A percentile compares a stretch with the other conserved stretches of the same genome.
Evolutionary conservation across 805 yeast genomes (phyloP).

Genomic region (Candida bentonensis): DNA sequence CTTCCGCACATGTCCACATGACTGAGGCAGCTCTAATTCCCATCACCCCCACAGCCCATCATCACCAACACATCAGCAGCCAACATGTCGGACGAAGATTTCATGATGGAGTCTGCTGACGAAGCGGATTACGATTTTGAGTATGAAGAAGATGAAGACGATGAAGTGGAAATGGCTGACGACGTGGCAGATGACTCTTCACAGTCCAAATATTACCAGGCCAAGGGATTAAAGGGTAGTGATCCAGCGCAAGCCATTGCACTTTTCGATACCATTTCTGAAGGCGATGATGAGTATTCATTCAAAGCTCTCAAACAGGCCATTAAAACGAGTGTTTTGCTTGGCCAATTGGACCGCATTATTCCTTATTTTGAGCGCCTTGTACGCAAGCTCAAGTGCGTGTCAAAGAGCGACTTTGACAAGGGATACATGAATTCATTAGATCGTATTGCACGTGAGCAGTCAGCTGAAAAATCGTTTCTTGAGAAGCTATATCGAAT

Average conservation of each 20-base stretch:
- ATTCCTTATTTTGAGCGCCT: neutral
- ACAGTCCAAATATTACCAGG: neutral
- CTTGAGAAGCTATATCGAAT: neutral
- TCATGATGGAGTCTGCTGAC: slow-evolving; percentile 1
- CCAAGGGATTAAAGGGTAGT: neutral
- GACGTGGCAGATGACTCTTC: neutral
- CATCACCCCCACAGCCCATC: no score
- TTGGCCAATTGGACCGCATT: neutral
- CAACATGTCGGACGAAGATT: slow-evolving; percentile 1
- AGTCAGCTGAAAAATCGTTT: neutral
- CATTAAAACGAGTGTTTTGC: neutral
- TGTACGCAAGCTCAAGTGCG: neutral
- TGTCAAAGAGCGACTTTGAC: neutral
- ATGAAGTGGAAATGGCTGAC: neutral
- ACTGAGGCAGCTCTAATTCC: no score
- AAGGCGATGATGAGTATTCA: neutral
- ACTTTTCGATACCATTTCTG: neutral
- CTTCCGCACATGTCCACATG: no score
- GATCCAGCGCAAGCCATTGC: neutral
- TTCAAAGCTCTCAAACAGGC: neutral
- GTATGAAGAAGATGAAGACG: neutral
- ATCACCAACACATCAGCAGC: no score
- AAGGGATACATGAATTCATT: neutral
- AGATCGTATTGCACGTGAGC: neutral
- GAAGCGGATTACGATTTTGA: neutral